phyloP scores from a whole-genome alignment of 1,284 basidiomycete genomes.

The Phlebopus sp. region DNA sequence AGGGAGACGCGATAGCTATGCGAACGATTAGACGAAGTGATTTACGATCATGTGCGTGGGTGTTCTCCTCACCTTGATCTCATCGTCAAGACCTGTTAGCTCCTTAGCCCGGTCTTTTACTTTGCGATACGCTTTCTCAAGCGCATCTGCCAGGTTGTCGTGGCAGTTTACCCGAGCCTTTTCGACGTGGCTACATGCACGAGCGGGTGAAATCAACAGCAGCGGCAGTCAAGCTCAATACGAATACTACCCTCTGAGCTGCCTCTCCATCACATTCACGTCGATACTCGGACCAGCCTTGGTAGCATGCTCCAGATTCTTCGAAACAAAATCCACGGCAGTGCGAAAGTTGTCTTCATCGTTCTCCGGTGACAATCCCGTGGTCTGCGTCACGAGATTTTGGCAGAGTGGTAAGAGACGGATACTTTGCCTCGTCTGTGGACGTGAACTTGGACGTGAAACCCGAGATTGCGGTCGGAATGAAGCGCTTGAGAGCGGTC shows the following conservation, averaged over 20 bases:
- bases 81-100: conserved; percentile 59
- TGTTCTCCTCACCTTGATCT: conserved; percentile 48
- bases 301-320: conserved; percentile 46
- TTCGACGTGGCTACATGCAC: conserved; percentile 46
- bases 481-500: conserved; percentile 39
- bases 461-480: conserved; percentile 51
- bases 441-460: conserved; percentile 53
- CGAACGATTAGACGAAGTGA: conserved; percentile 8
- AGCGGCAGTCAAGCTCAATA: conserved; percentile 2
- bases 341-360: conserved; percentile 49
- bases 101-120: conserved; percentile 49
- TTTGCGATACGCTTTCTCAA: conserved; percentile 47
- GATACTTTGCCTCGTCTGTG: conserved; percentile 45
- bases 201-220: conserved; percentile 12
- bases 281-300: conserved; percentile 58
- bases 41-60: background rate
- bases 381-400: conserved; percentile 53
- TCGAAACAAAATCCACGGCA: conserved; percentile 51
- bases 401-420: conserved; percentile 55
- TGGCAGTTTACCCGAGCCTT: conserved; percentile 69
- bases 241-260: conserved; percentile 52
- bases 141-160: conserved; percentile 56
- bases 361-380: conserved; percentile 30
- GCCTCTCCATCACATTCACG: conserved; percentile 51
- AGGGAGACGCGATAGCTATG: conserved; percentile 55